A percentile compares a stretch with the other conserved stretches of the same genome.
phyloP scores from a whole-genome alignment of 1,284 basidiomycete species.

The Ustilago tritici region DNA sequence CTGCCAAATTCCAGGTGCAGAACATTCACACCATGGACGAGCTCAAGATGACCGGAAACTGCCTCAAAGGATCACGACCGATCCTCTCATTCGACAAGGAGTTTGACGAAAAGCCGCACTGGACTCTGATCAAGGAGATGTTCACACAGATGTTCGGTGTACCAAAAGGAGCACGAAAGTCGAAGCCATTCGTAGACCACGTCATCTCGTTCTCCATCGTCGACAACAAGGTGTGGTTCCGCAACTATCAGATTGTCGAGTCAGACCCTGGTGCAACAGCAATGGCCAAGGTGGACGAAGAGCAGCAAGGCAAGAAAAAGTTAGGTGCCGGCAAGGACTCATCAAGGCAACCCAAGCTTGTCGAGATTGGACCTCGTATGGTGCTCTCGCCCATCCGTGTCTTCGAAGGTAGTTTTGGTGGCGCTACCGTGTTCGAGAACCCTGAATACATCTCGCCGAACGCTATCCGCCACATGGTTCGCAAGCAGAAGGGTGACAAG shows the following conservation, averaged over 20 bases:
- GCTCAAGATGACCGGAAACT: constrained; percentile 99
- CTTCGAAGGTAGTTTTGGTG: constrained; percentile 86
- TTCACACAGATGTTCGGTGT: constrained; percentile 97
- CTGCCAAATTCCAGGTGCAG: constrained; percentile 96
- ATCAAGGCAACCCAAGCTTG: constrained; percentile 60
- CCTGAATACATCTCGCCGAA: constrained; percentile 93
- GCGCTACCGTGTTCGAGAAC: constrained; percentile 95
- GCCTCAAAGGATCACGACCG: constrained; percentile 93
- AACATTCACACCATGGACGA: constrained; percentile 99
- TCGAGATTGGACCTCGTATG: constrained; percentile 89
- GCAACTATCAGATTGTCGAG: constrained; percentile 87
- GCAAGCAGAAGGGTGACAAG: constrained; percentile 80
- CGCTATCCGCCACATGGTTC: constrained; percentile 80
- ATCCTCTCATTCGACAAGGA: constrained; percentile 90
- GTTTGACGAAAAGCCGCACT: constrained; percentile 92
- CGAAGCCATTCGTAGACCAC: constrained; percentile 98
- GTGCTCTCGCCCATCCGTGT: constrained; percentile 97
- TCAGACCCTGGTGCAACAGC: constrained; percentile 73
- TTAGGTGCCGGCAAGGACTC: constrained; percentile 22
- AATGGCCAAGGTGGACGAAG: constrained; percentile 71
- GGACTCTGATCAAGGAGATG: constrained; percentile 89
- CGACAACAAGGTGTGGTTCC: constrained; percentile 98
- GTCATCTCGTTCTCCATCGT: constrained; percentile 94
- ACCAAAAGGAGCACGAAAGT: constrained; percentile 85
- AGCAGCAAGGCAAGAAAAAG: constrained; percentile 70